Evolutionary conservation across 1,139 yeast species (phyloP).

Genomic region (Pichia sp.): DNA sequence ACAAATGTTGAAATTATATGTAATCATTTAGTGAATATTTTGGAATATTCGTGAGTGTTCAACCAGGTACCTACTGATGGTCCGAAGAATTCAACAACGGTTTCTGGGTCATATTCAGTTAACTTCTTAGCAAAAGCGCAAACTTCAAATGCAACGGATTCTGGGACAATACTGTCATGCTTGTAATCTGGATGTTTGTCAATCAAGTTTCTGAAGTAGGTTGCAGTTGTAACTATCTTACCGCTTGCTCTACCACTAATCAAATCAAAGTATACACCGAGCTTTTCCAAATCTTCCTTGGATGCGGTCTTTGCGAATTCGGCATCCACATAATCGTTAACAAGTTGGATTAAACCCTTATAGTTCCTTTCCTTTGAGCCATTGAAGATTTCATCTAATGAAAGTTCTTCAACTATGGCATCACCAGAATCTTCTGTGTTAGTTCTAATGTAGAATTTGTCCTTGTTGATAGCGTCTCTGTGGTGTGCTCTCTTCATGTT

Average conservation of each 20-base stretch:
- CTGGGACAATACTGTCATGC: conserved; percentile 71
- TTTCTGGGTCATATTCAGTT: conserved; percentile 26
- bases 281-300: conserved; percentile 26
- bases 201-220: conserved; percentile 68
- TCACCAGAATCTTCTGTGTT: conserved; percentile 26
- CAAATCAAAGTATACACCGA: conserved; percentile 58
- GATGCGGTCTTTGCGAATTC: conserved; percentile 23
- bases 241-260: conserved; percentile 84
- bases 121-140: conserved; percentile 43
- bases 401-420: conserved; percentile 36
- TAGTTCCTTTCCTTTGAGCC: conserved; percentile 51
- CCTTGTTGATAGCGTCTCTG: conserved; percentile 53
- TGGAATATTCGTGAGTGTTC: conserved; percentile 20
- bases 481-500: conserved; percentile 86
- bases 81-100: conserved; percentile 30
- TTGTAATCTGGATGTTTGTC: conserved; percentile 60
- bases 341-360: conserved; percentile 45
- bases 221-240: conserved; percentile 73
- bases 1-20: not conserved
- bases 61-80: conserved; percentile 26
- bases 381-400: conserved; percentile 74
- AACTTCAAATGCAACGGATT: conserved; percentile 68
- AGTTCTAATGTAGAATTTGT: conserved; percentile 28
- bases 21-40: not conserved
- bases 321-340: conserved; percentile 37